Base-by-base conservation (phyloP, 768 basidiomycete genomes). In the Cystoderma amianthinum region DNA sequence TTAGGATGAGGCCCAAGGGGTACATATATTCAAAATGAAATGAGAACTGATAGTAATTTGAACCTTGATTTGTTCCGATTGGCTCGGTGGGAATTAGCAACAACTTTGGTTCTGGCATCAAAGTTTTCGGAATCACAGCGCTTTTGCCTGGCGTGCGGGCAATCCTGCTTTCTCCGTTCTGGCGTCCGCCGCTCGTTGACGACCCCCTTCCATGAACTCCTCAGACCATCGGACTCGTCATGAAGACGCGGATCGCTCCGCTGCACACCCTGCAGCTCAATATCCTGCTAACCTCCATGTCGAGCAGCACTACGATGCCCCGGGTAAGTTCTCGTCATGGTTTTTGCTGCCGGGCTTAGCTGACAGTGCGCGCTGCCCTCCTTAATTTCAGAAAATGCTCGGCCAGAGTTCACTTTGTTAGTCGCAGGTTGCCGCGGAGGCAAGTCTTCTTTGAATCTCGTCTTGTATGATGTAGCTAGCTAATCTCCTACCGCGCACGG, bases 371-470 rank as follows among this genome's bases (percentile, higher is more conserved):
- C 39, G 22, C 41, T 44, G 45, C 49, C 21, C 47, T 32, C 41
- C 43, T 33, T 11, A 22, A 48, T 38, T 41, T 41, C 44, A 34
- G 68, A 66, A 41, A 53, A 46, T 46, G 34, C 51, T 49, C 60
- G 60, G 48, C 62, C 67, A 51, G 66, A 69, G 48, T 67, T 68
- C 67, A 81, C 82, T 51, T 67, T 90, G 61, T 82, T 90, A 67
- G 85, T 87, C 55, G 87, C 86, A 44, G 87, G 87, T 39, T 80
- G 77, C 57, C 71, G 82, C 64, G 81, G 83, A 64, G 85, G 74
- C 67, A 44, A 52, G 71, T 69, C 32, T 50, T 41, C 20, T 24
- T 39, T n/a, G n/a, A n/a, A n/a, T 41, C 20, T 41, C 43, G 46
- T 44, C 42, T 40, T n/a, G 36, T 38, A 36, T 44, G 44, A 44